Evolutionary conservation across 1,139 yeast species (phyloP).

Genomic region (Barnettozyma hawaiiensis): DNA sequence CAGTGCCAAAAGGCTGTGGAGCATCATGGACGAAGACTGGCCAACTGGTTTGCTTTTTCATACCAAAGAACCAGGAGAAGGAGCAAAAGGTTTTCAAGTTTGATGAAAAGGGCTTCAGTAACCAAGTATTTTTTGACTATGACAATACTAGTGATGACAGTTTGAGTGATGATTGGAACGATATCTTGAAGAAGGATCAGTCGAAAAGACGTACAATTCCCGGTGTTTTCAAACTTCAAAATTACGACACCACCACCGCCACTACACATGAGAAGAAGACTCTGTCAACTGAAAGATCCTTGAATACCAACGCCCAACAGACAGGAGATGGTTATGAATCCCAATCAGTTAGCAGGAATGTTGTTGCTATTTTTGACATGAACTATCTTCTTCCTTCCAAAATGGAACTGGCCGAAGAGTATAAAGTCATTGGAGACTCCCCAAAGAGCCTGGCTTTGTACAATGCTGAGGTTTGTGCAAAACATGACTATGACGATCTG

Average conservation of each 20-base stretch:
- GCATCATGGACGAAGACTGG: constrained; percentile 84
- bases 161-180: constrained; percentile 38
- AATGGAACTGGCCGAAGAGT: constrained; percentile 70
- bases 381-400: constrained; percentile 70
- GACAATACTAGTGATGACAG: constrained; percentile 33
- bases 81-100: constrained; percentile 34
- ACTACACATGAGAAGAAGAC: constrained; percentile 10
- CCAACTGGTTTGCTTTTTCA: constrained; percentile 73
- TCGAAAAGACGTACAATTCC: constrained; percentile 32
- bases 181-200: constrained; percentile 33
- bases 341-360: constrained; percentile 34
- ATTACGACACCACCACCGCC: too few species aligned
- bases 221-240: constrained; percentile 24
- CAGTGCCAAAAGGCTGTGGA: constrained; percentile 90
- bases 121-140: constrained; percentile 24
- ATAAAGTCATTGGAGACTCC: constrained; percentile 60
- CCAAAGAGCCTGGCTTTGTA: constrained; percentile 62
- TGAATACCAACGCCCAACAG: constrained; percentile 7
- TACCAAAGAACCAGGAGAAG: constrained; percentile 43
- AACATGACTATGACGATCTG: constrained; percentile 54
- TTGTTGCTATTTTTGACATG: constrained; percentile 62
- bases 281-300: constrained; percentile 19
- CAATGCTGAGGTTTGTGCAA: constrained; percentile 68
- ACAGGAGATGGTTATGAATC: background rate
- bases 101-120: constrained; percentile 40